Conservation (phyloP, 495 filamentous ascomycete species). For the Parathielavia appendiculata region DNA sequence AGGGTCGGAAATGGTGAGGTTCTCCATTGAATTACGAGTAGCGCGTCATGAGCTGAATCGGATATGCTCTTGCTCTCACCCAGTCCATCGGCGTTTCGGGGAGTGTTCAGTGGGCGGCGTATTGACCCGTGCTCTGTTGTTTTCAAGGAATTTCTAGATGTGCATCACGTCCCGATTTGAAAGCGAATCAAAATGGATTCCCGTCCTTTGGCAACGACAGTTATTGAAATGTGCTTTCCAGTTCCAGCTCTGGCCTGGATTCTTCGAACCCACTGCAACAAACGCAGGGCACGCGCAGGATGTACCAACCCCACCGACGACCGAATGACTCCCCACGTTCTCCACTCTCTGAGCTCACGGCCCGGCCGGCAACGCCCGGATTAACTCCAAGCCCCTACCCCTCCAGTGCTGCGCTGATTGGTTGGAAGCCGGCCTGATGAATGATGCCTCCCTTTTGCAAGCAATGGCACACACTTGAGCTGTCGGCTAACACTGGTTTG, state of each 20-base stretch:
- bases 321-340: too few relatives aligned
- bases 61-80: not conserved
- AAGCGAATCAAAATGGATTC: not conserved
- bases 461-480: too few relatives aligned
- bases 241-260: not conserved
- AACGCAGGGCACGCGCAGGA: too few relatives aligned
- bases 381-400: too few relatives aligned
- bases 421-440: too few relatives aligned
- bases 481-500: not conserved
- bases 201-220: not conserved
- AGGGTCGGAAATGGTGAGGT: conserved; percentile 19
- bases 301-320: not conserved
- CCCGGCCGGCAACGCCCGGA: too few relatives aligned
- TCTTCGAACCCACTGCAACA: too few relatives aligned
- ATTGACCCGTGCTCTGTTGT: not conserved
- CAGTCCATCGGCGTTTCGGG: conserved; percentile 13
- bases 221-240: not conserved
- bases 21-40: conserved; percentile 13
- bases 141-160: not conserved
- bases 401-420: too few relatives aligned
- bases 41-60: conserved; percentile 14
- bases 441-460: too few relatives aligned
- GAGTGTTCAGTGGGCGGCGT: not conserved
- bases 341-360: too few relatives aligned
- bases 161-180: not conserved